phyloP scores from a whole-genome alignment of 2,329 filamentous ascomycete genomes.

The Exophiala xenobiotica region DNA sequence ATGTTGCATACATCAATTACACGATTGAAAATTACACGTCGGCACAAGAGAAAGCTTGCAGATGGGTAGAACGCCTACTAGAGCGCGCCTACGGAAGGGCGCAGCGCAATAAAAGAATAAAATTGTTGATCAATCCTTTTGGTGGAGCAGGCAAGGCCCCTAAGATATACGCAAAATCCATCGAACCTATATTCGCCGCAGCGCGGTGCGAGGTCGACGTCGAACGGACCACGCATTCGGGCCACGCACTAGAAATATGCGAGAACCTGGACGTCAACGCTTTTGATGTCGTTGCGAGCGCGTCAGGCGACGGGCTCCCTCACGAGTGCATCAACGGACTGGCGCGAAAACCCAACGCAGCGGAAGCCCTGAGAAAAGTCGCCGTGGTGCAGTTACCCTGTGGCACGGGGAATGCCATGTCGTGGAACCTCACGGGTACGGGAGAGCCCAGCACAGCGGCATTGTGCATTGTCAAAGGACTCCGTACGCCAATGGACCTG shows the following conservation, averaged over 20 bases:
- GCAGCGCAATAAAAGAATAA: slow-evolving; percentile 71
- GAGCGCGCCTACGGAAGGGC: slow-evolving; percentile 68
- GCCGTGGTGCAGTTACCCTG: slow-evolving; percentile 87
- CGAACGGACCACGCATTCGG: slow-evolving; percentile 66
- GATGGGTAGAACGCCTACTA: slow-evolving; percentile 66
- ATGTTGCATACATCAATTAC: slow-evolving; percentile 62
- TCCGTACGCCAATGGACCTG: slow-evolving; percentile 80
- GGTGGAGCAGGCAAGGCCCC: slow-evolving; percentile 77
- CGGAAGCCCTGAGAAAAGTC: slow-evolving; percentile 69
- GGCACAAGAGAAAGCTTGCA: slow-evolving; percentile 40
- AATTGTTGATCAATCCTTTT: slow-evolving; percentile 87
- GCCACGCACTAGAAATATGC: slow-evolving; percentile 76
- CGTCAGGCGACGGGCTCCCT: slow-evolving; percentile 87
- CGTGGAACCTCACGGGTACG: slow-evolving; percentile 83
- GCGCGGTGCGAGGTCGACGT: slow-evolving; percentile 76
- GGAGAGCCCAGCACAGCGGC: slow-evolving; percentile 72
- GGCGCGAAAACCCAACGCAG: slow-evolving; percentile 71
- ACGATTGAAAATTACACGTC: slow-evolving; percentile 54
- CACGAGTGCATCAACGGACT: slow-evolving; percentile 96
- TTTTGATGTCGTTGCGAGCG: slow-evolving; percentile 83
- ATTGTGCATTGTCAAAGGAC: slow-evolving; percentile 80
- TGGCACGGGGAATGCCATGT: slow-evolving; percentile 92
- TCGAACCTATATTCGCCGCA: slow-evolving; percentile 78
- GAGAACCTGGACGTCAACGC: slow-evolving; percentile 72
- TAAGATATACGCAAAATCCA: slow-evolving; percentile 70